These are phyloP conservation scores for Nakataea oryzae DNA, from an alignment of 2,329 filamentous ascomycete genomes.

Conservation along the genomic window DNA sequence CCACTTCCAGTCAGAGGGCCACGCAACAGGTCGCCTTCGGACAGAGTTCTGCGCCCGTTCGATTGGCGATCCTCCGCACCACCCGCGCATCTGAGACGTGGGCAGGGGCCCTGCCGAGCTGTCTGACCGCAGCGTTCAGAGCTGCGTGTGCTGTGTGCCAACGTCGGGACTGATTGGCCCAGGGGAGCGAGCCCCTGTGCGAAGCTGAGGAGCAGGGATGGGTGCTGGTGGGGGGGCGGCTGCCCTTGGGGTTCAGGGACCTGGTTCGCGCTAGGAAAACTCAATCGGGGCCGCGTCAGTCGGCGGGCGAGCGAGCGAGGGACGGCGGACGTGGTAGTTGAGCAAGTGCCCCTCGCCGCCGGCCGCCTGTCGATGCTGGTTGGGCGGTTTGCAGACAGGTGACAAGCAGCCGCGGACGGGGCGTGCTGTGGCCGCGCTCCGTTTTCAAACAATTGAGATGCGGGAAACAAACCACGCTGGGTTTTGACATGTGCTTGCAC, in stretches of 20 bases:
- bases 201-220: neutral
- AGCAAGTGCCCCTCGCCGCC: no score
- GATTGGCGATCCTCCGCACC: neutral
- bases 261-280: neutral
- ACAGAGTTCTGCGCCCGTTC: neutral
- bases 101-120: neutral
- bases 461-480: no score
- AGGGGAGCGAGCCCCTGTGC: neutral
- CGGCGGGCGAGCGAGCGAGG: no score
- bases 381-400: no score
- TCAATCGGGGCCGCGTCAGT: neutral
- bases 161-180: neutral
- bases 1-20: no score
- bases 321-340: no score
- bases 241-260: neutral
- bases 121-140: neutral
- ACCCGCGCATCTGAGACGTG: neutral
- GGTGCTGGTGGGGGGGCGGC: no score
- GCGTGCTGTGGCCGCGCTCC: no score
- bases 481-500: no score
- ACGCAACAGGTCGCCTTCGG: neutral
- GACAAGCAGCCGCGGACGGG: no score
- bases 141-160: conserved; percentile 8
- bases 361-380: no score
- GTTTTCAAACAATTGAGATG: no score